These are phyloP conservation scores for Phytophthora vignae DNA, from an alignment of 352 stramenopile species.

Conservation along the genomic window DNA sequence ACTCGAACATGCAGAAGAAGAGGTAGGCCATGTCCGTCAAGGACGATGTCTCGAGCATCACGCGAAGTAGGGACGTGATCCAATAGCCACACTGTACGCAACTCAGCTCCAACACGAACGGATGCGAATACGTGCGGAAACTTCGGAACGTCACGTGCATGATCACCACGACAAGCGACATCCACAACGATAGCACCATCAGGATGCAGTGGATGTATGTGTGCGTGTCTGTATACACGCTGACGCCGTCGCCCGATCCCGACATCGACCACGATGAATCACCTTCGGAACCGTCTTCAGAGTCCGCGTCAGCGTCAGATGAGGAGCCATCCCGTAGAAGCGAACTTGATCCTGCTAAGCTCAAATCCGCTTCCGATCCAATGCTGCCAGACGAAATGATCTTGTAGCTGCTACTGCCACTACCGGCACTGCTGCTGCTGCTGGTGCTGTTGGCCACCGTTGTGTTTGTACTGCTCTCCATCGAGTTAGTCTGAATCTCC, in stretches of 20 bases:
- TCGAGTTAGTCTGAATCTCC: constrained; percentile 40
- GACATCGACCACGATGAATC: constrained; percentile 12
- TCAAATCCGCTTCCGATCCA: constrained; percentile 33
- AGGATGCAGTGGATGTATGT: constrained; percentile 80
- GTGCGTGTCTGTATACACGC: constrained; percentile 45
- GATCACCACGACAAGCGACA: constrained; percentile 77
- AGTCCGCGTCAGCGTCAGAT: constrained; percentile 9
- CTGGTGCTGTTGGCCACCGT: constrained; percentile 16
- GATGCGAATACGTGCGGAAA: constrained; percentile 78
- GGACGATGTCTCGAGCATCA: constrained; percentile 55
- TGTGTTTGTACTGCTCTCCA: constrained; percentile 24
- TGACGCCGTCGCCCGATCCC: constrained; percentile 8
- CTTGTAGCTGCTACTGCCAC: neutral
- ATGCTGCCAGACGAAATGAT: constrained; percentile 23
- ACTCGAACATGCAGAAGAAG: constrained; percentile 76
- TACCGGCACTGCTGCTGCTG: constrained; percentile 11
- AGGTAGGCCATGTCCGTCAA: constrained; percentile 63
- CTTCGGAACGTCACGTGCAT: constrained; percentile 80
- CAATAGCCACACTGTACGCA: constrained; percentile 77
- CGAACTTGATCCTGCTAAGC: constrained; percentile 14
- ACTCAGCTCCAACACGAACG: constrained; percentile 74
- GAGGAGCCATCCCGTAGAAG: neutral
- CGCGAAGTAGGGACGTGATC: constrained; percentile 70
- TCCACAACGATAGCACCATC: constrained; percentile 80
- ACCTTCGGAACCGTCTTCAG: constrained; percentile 8